Conservation (phyloP, 352 stramenopile genomes). For the Thraustochytrium striatum region DNA sequence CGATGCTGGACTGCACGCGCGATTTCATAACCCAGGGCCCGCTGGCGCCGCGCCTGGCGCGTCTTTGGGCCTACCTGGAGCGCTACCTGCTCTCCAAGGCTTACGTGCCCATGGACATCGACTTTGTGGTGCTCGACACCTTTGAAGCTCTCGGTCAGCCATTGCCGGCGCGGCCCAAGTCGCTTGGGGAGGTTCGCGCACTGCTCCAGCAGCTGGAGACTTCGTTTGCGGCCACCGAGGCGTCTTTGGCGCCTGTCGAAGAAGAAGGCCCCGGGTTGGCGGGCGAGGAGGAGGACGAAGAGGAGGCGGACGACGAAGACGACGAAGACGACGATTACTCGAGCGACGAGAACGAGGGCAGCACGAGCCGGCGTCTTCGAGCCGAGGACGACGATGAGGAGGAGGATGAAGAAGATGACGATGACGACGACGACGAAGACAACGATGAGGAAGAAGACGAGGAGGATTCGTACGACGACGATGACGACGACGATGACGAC, state of each 20-base stretch:
- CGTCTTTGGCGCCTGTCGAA: neutral
- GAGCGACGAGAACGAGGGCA: neutral
- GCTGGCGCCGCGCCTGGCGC: conserved; percentile 72
- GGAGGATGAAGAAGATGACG: conserved; percentile 53
- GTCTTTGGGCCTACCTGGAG: conserved; percentile 87
- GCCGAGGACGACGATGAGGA: conserved; percentile 59
- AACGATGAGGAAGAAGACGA: neutral
- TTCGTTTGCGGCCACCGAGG: conserved; percentile 1
- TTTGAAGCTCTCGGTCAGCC: conserved; percentile 65
- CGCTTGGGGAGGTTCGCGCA: conserved; percentile 22
- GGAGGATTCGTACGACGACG: neutral
- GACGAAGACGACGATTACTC: neutral
- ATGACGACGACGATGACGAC: neutral
- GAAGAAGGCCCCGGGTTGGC: conserved; percentile 1
- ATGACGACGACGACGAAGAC: neutral
- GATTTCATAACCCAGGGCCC: conserved; percentile 71
- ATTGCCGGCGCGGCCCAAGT: conserved; percentile 39
- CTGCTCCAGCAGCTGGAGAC: conserved; percentile 13
- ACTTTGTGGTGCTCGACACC: conserved; percentile 79
- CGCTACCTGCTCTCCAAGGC: conserved; percentile 92
- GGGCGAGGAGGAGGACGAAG: conserved; percentile 61
- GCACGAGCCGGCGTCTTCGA: too few relatives aligned
- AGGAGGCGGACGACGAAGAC: conserved; percentile 33
- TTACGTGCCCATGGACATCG: conserved; percentile 85
- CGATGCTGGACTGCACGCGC: conserved; percentile 78